phyloP scores from a whole-genome alignment of 2,329 filamentous ascomycete genomes.

The Aspergillus pseudoviridinutans region DNA sequence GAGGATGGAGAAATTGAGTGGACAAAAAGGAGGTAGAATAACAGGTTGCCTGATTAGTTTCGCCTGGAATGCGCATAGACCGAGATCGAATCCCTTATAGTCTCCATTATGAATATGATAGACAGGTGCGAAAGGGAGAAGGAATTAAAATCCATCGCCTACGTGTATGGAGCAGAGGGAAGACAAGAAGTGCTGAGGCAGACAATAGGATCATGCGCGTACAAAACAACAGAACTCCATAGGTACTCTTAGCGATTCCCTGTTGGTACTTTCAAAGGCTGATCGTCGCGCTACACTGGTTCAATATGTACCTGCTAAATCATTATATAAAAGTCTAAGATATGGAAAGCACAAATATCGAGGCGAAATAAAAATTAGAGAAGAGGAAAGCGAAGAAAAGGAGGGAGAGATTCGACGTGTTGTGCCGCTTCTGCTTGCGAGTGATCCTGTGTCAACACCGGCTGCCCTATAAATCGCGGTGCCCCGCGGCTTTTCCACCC shows the following conservation, averaged over 20 bases:
- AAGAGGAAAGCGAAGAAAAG: constrained; percentile 11
- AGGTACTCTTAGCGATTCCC: neutral
- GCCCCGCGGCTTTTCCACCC: constrained; percentile 38
- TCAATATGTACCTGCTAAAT: neutral
- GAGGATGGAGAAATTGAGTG: neutral
- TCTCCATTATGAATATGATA: neutral
- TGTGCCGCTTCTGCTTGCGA: constrained; percentile 16
- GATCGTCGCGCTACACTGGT: neutral
- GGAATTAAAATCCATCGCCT: constrained; percentile 5
- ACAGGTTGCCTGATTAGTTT: neutral
- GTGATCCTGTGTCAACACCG: constrained; percentile 42
- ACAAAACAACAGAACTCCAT: neutral
- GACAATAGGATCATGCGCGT: neutral
- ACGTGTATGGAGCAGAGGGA: neutral
- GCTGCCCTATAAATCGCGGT: constrained; percentile 41
- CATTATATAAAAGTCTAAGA: neutral
- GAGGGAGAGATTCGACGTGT: constrained; percentile 19
- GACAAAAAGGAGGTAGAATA: neutral
- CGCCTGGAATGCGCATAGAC: neutral
- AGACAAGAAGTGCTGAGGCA: neutral
- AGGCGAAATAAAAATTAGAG: constrained; percentile 9
- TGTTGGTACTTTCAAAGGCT: neutral
- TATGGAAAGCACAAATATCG: constrained; percentile 1
- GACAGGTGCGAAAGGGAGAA: constrained; percentile 7
- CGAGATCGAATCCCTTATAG: neutral